These are phyloP conservation scores for Paramecium tetraurelia DNA, from an alignment of 73 alveolate species.

Conservation along the genomic window DNA sequence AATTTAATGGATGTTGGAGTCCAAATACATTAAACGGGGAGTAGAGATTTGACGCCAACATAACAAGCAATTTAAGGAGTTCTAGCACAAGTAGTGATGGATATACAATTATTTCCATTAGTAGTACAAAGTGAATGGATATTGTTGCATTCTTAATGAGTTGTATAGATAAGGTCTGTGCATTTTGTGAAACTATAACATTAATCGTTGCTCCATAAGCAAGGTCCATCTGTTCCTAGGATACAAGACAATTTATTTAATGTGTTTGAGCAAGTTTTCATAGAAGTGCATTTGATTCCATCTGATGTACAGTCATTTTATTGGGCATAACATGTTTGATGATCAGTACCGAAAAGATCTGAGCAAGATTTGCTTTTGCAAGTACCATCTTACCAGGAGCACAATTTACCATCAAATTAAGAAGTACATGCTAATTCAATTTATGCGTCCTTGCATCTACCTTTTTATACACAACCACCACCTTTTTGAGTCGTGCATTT, in stretches of 20 bases:
- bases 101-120: neutral
- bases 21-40: neutral
- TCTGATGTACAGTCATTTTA: neutral
- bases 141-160: neutral
- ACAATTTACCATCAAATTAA: neutral
- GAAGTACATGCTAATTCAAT: neutral
- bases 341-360: neutral
- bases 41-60: neutral
- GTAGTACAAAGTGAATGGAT: neutral
- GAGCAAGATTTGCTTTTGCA: neutral
- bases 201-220: neutral
- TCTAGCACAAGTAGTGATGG: neutral
- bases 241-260: neutral
- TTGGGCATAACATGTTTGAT: neutral
- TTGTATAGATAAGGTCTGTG: neutral
- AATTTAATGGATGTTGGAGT: neutral
- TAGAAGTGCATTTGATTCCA: neutral
- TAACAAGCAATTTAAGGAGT: neutral
- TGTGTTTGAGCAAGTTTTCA: neutral
- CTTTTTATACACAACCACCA: neutral
- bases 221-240: neutral
- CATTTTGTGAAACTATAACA: neutral
- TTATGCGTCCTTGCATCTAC: neutral
- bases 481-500: constrained; percentile 23
- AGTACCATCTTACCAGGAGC: neutral